Evolutionary conservation across 805 yeast species (phyloP), one percentile per base, ranked within the genome.

Genomic region (Sugiyamaella marilandica): DNA sequence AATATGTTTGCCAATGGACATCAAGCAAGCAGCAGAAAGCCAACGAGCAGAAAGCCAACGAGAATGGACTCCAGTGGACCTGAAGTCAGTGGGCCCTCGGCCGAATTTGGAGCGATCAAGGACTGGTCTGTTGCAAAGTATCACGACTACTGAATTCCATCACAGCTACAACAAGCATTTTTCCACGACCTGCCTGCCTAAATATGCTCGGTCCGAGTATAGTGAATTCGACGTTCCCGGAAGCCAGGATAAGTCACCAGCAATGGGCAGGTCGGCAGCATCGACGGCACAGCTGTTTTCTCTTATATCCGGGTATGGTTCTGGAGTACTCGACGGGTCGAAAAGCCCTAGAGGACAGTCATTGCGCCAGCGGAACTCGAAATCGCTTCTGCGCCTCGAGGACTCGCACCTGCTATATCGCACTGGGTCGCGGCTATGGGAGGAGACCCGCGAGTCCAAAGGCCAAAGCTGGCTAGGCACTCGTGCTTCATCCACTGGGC

Each of bases 391-490:
- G 32, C 14, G 35, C 19, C 39, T 47, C 35, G 62, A 61, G 37
- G 51, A 53, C 45, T 48, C 63, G 3, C 58, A 54, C 32, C 47
- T 63, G 44, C 34, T 63, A 41, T 55, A 49, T 32, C 59, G 67
- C 16, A 60, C 65, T 1, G 65, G 65, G 10, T 62, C 65, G 10
- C 53, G 62, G 24, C 54, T 63, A 16, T 61, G 63, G 63, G 61
- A 54, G 44, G 65, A 59, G 21, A 41, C 56, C 8, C 54, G 59
- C 19, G 64, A 63, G 49, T 50, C 52, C 37, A 56, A 53, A 29
- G 62, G 63, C 35, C 59, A 56, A 35, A 49, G 56, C 47, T 54
- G 59, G 59, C 50, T 61, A 41, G 50, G 52, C 14, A 41, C 59
- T 39, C 47, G 58, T 5, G 50, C 47, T 9, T 29, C 50, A 9